phyloP scores from a whole-genome alignment of 495 filamentous ascomycete genomes.

The Aspergillus heteromorphus region DNA sequence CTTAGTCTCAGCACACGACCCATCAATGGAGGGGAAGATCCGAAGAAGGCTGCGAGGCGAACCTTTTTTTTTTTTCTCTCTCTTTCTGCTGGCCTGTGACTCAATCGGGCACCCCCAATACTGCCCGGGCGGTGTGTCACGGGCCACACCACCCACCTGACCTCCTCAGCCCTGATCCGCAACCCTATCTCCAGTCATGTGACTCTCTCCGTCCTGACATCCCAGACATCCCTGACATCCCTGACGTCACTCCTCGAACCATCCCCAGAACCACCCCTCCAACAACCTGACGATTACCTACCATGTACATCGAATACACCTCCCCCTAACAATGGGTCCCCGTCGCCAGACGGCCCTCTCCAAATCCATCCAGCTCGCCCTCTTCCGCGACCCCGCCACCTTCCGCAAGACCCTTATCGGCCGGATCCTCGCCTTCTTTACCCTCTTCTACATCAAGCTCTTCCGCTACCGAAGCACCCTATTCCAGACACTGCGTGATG shows the following conservation, averaged over 20 bases:
- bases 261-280: neutral
- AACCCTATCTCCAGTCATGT: neutral
- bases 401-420: conserved; percentile 25
- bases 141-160: conserved; percentile 6
- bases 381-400: conserved; percentile 25
- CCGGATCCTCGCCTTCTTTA: conserved; percentile 33
- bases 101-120: conserved; percentile 19
- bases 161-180: conserved; percentile 11
- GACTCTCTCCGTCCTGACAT: too few species aligned
- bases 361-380: conserved; percentile 30
- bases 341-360: conserved; percentile 28
- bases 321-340: conserved; percentile 20
- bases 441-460: conserved; percentile 28
- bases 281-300: too few species aligned
- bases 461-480: conserved; percentile 22
- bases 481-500: conserved; percentile 28
- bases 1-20: conserved; percentile 35
- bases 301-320: too few species aligned
- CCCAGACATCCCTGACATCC: conserved; percentile 20
- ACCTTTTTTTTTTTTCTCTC: conserved; percentile 30
- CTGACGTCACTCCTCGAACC: conserved; percentile 17
- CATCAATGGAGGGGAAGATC: conserved; percentile 34
- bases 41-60: conserved; percentile 15
- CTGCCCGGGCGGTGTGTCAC: conserved; percentile 28
- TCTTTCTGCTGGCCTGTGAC: too few species aligned